Evolutionary conservation across 352 stramenopile genomes (phyloP), one percentile per base, ranked within the genome.

Genomic region (Phytophthora syringae): DNA sequence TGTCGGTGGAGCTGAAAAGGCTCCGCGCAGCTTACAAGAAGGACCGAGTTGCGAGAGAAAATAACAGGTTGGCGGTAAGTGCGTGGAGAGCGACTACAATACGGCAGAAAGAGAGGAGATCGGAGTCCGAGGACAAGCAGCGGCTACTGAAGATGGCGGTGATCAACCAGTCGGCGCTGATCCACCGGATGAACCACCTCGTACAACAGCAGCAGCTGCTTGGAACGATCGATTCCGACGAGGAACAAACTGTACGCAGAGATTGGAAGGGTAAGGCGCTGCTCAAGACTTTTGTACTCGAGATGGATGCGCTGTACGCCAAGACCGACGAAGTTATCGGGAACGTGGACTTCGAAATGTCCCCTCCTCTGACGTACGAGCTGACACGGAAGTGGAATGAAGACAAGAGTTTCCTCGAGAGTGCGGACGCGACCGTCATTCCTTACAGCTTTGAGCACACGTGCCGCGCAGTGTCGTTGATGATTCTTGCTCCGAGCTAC

Each of bases 241-340:
- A 60, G 24, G 50, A 56, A 7, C 24, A 59, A 5, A 5, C 25
- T 2, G 9, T 32, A 2, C 39, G 39, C 5, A 45, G 28, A 21
- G 30, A 47, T 7, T 16, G 34, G 11, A 55, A 55, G 18, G 49
- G 45, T n/a, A 49, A 45, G 21, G 16, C 42, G 21, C 20, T 72
- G 52, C 50, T 72, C 24, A 47, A 67, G 53, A 64, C 63, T 1
- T 76, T 70, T 25, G 20, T 76, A n/a, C 47, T 32, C 15, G 68
- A 76, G 24, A 53, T 76, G 52, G 57, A 70, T 25, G 27, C 53
- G 20, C 37, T 73, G 21, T 73, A 76, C 12, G 64, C 63, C 6
- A 51, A 66, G 37, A 76, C 68, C 0, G 49, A 76, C 45, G 21
- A 39, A 1, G 39, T 76, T 1, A 60, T 72, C 18, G 48, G 43